These are phyloP conservation scores for Phytophthora chlamydospora DNA, from an alignment of 352 stramenopile species.

Conservation along the genomic window DNA sequence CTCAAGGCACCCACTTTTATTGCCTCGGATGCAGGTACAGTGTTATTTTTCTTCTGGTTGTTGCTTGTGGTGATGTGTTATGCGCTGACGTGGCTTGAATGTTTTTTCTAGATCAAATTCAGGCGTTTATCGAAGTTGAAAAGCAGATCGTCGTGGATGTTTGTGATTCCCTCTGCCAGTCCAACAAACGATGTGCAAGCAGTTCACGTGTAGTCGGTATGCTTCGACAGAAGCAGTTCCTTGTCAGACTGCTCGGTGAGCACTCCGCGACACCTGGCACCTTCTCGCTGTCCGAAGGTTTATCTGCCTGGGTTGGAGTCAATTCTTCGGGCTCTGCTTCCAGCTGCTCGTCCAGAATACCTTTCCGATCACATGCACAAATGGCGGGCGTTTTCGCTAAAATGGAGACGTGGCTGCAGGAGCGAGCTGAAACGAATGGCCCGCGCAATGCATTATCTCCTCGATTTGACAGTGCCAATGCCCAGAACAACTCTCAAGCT, in stretches of 20 bases:
- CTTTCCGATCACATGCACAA: conserved; percentile 36
- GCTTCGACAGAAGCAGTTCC: conserved; percentile 27
- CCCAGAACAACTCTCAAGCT: neutral
- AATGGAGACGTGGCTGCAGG: conserved; percentile 40
- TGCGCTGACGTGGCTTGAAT: neutral
- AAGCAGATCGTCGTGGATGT: conserved; percentile 41
- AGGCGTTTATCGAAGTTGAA: conserved; percentile 43
- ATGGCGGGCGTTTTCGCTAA: conserved; percentile 36
- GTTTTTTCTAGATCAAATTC: conserved; percentile 33
- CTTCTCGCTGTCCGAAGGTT: conserved; percentile 27
- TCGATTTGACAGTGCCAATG: neutral
- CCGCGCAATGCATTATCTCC: conserved; percentile 3
- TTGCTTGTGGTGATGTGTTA: neutral
- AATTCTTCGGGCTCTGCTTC: neutral
- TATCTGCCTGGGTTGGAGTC: conserved; percentile 28
- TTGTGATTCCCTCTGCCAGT: conserved; percentile 21
- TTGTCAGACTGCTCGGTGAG: conserved; percentile 23
- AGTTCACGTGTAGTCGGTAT: conserved; percentile 4
- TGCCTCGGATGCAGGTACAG: conserved; percentile 27
- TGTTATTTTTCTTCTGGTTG: neutral
- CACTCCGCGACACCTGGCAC: conserved; percentile 1
- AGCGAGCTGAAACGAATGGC: conserved; percentile 26
- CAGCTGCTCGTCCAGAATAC: conserved; percentile 2
- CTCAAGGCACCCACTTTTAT: conserved; percentile 34
- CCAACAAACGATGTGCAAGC: neutral